Percentiles rank a stretch among this genome's conserved stretches.
Conservation (phyloP, 2,329 filamentous ascomycete genomes). For the Paradendryphiella salina region DNA sequence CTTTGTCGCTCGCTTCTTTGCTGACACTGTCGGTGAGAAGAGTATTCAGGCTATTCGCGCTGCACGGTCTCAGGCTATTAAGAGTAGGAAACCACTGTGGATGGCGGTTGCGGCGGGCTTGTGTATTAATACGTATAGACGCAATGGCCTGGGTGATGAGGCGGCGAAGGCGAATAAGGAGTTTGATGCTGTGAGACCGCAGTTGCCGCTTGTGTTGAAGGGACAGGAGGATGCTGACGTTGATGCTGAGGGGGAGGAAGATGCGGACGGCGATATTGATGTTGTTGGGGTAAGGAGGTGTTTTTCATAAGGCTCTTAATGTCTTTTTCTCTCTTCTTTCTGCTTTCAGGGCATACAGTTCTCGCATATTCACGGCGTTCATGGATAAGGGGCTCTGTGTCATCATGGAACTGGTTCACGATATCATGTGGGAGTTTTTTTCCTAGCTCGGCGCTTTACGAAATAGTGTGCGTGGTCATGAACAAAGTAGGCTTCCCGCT, state of each 20-base stretch:
- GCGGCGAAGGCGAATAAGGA: conserved; percentile 24
- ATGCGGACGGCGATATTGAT: neutral
- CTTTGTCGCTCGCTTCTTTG: conserved; percentile 82
- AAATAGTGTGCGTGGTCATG: too few species aligned
- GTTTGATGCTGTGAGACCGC: conserved; percentile 27
- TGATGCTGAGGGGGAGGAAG: conserved; percentile 32
- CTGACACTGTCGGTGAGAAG: conserved; percentile 71
- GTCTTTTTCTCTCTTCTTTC: neutral
- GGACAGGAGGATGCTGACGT: conserved; percentile 21
- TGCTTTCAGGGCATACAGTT: neutral
- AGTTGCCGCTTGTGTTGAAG: conserved; percentile 31
- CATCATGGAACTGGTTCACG: conserved; percentile 1
- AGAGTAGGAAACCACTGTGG: conserved; percentile 33
- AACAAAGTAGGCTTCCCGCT: too few species aligned
- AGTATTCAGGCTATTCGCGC: conserved; percentile 54
- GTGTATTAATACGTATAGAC: conserved; percentile 35
- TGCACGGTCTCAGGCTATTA: conserved; percentile 31
- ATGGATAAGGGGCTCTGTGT: neutral
- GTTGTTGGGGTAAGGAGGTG: neutral
- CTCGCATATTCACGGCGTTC: neutral
- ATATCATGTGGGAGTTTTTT: neutral
- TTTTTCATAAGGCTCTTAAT: neutral
- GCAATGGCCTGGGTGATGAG: conserved; percentile 35
- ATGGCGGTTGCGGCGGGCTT: conserved; percentile 39
- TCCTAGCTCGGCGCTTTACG: neutral